phyloP scores from a whole-genome alignment of 805 yeast species.

The Saturnispora silvae region DNA sequence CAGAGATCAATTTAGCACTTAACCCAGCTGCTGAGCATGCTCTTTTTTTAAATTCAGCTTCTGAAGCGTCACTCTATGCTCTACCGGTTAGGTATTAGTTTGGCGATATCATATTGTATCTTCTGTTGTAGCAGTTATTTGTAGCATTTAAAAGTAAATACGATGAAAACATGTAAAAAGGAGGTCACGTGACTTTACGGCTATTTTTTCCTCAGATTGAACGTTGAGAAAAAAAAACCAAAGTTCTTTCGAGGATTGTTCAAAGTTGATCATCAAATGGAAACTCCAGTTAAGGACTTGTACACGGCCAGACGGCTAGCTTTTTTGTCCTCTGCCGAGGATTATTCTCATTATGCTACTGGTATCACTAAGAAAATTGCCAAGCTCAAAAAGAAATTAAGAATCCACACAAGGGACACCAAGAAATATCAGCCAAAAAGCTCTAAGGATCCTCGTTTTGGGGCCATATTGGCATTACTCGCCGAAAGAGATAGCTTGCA shows the following conservation, averaged over 20 bases:
- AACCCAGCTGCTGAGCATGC: too few relatives aligned
- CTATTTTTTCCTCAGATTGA: too few relatives aligned
- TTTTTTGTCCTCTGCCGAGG: conserved; percentile 55
- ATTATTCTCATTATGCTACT: conserved; percentile 58
- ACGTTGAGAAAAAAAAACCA: not conserved
- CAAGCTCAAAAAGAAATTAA: conserved; percentile 53
- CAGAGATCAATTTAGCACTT: conserved; percentile 48
- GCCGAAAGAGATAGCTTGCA: conserved; percentile 70
- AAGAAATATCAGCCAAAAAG: conserved; percentile 44
- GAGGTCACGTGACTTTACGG: not conserved
- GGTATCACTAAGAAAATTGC: conserved; percentile 49
- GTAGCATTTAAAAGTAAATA: too few relatives aligned
- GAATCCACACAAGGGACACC: conserved; percentile 56
- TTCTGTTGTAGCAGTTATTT: too few relatives aligned
- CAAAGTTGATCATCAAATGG: too few relatives aligned
- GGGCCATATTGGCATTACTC: conserved; percentile 48
- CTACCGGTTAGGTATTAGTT: too few relatives aligned
- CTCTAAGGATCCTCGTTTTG: conserved; percentile 39
- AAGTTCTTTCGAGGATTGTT: too few relatives aligned
- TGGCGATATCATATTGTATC: too few relatives aligned
- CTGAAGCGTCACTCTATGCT: too few relatives aligned
- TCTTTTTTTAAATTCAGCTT: too few relatives aligned
- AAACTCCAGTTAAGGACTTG: conserved; percentile 36
- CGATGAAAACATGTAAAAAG: not conserved
- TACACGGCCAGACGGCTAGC: conserved; percentile 51